These are phyloP conservation scores for Blastomyces percursus DNA, from an alignment of 2,329 filamentous ascomycete species.

Conservation along the genomic window DNA sequence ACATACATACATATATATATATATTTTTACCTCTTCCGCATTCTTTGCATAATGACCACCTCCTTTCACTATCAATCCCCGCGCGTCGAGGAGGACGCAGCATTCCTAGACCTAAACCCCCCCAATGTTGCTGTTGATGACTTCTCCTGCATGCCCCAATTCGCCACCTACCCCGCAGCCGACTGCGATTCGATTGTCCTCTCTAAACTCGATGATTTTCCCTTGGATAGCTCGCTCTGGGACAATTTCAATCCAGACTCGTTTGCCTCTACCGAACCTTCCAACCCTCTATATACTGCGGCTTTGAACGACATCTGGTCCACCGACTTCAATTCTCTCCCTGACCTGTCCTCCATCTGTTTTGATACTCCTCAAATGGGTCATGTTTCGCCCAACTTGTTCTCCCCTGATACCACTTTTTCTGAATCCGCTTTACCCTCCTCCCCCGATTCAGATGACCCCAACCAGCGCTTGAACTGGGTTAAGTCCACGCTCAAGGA, in stretches of 20 bases:
- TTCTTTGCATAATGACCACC: neutral
- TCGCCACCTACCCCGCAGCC: neutral
- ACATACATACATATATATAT: neutral
- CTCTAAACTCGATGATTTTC: neutral
- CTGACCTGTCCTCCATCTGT: neutral
- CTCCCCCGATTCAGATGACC: conserved; percentile 4
- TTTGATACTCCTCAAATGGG: neutral
- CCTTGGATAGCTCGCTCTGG: neutral
- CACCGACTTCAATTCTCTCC: neutral
- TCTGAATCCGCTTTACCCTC: neutral
- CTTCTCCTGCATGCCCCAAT: neutral
- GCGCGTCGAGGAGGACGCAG: neutral
- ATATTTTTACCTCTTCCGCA: neutral
- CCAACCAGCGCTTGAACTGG: conserved; percentile 9
- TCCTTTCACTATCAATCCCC: neutral
- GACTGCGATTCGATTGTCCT: neutral
- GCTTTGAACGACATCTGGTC: neutral
- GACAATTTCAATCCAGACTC: neutral
- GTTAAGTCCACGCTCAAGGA: conserved; percentile 19
- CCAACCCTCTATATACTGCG: neutral
- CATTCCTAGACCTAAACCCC: neutral
- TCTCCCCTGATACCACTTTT: neutral
- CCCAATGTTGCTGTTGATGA: neutral
- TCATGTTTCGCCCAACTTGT: neutral
- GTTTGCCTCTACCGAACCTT: neutral